phyloP scores from a whole-genome alignment of 768 basidiomycete species.

The Tricholoma bakamatsutake region DNA sequence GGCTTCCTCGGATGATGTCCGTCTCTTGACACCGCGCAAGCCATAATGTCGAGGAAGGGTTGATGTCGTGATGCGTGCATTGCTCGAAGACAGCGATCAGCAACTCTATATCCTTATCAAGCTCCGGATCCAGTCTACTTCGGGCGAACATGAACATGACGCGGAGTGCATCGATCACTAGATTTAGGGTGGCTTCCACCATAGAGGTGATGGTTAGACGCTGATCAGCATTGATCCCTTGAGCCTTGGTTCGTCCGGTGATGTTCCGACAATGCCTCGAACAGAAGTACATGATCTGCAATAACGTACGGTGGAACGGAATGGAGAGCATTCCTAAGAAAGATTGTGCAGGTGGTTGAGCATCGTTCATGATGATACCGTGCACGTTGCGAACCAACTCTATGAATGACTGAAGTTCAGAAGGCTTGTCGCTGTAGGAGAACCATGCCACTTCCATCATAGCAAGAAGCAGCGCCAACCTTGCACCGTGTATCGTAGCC shows the following conservation, averaged over 20 bases:
- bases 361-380: conserved; percentile 63
- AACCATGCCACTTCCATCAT: conserved; percentile 82
- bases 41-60: conserved; percentile 69
- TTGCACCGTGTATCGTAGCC: conserved; percentile 70
- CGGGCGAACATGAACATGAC: conserved; percentile 62
- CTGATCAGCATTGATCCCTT: conserved; percentile 52
- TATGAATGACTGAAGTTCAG: conserved; percentile 55
- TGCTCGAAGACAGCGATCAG: conserved; percentile 81
- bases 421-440: conserved; percentile 45
- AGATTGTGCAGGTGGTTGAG: conserved; percentile 69
- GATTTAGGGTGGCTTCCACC: conserved; percentile 54
- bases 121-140: conserved; percentile 48
- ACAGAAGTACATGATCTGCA: conserved; percentile 80
- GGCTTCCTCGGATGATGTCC: conserved; percentile 67
- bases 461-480: conserved; percentile 67
- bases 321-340: conserved; percentile 58
- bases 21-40: conserved; percentile 75
- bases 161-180: conserved; percentile 64
- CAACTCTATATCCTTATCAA: conserved; percentile 78
- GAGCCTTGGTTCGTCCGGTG: conserved; percentile 31
- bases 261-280: conserved; percentile 55
- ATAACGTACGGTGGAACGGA: conserved; percentile 73
- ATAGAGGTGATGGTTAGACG: conserved; percentile 53
- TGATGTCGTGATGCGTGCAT: conserved; percentile 64
- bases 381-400: conserved; percentile 56